These are phyloP conservation scores for Rhexocercosporidium sp. DNA, from an alignment of 2,329 filamentous ascomycete genomes.

Conservation along the genomic window DNA sequence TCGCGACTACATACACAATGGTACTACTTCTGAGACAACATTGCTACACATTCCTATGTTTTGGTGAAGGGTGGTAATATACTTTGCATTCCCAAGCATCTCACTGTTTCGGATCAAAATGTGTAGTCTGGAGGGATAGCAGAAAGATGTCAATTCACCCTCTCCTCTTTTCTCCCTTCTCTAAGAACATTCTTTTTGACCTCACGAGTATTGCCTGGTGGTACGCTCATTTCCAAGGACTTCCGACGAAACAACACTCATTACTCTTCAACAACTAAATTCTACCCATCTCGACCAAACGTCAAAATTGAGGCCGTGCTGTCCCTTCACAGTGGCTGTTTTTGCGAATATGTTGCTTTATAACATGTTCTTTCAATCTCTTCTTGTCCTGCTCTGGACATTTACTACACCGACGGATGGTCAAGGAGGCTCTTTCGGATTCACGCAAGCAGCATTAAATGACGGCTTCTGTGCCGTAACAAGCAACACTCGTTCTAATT, in stretches of 20 bases:
- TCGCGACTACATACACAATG: too few relatives aligned
- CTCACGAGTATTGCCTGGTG: neutral
- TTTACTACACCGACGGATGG: neutral
- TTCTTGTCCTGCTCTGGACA: neutral
- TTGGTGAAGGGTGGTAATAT: neutral
- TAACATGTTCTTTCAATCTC: neutral
- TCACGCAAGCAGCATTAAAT: neutral
- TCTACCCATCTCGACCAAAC: neutral
- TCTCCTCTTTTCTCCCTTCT: neutral
- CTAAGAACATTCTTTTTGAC: neutral
- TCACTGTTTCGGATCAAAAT: neutral
- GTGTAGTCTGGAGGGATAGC: neutral
- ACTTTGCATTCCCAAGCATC: neutral
- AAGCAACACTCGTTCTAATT: neutral
- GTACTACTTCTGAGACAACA: neutral
- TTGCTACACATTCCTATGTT: neutral
- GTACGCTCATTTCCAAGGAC: neutral
- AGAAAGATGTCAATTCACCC: neutral
- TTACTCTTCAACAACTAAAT: neutral
- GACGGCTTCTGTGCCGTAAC: neutral
- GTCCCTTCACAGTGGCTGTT: neutral
- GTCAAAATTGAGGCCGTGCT: neutral
- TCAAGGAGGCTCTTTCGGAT: slow-evolving; percentile 16
- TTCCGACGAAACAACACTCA: neutral
- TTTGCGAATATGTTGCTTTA: neutral